Percentiles rank a stretch among this genome's conserved stretches.
Evolutionary conservation across 257 asterid genomes (phyloP).

Genomic region (Petrea volubilis): DNA sequence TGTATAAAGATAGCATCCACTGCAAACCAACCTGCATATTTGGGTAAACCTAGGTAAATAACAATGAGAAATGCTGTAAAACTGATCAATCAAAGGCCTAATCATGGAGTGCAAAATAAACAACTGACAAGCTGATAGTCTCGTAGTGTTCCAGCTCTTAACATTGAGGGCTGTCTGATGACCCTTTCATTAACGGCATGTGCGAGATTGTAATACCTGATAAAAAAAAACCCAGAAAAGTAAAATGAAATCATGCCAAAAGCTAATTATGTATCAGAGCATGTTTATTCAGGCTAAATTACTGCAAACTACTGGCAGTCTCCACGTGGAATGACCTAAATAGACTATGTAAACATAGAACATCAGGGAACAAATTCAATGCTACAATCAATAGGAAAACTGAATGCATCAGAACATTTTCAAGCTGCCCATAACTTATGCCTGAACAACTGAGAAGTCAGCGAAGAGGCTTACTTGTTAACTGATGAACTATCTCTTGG

Average conservation of each 20-base stretch:
- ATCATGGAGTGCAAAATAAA: constrained; percentile 12
- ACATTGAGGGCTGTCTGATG: constrained; percentile 92
- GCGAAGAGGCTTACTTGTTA: constrained; percentile 65
- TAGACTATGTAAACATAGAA: constrained; percentile 8
- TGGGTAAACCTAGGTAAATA: constrained; percentile 24
- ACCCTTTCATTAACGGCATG: constrained; percentile 99
- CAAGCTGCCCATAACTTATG: neutral
- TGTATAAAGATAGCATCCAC: constrained; percentile 99
- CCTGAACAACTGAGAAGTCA: constrained; percentile 3
- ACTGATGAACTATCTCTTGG: constrained; percentile 87
- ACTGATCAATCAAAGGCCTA: constrained; percentile 23
- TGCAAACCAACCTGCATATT: constrained; percentile 94
- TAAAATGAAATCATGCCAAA: constrained; percentile 1
- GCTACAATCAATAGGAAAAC: constrained; percentile 4
- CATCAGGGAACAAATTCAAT: constrained; percentile 12
- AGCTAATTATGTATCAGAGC: constrained; percentile 6
- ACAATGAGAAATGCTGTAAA: constrained; percentile 16
- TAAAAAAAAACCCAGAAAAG: constrained; percentile 12
- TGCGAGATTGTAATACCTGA: constrained; percentile 95
- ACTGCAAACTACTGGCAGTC: constrained; percentile 10
- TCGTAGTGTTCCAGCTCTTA: constrained; percentile 89
- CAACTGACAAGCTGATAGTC: constrained; percentile 95
- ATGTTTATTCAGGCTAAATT: constrained; percentile 7
- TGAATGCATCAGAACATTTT: neutral
- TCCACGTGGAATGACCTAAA: constrained; percentile 15